Evolutionary conservation across 1,284 basidiomycete genomes (phyloP), one percentile per base, ranked within the genome.

Genomic region (Melampsora larici-populina): DNA sequence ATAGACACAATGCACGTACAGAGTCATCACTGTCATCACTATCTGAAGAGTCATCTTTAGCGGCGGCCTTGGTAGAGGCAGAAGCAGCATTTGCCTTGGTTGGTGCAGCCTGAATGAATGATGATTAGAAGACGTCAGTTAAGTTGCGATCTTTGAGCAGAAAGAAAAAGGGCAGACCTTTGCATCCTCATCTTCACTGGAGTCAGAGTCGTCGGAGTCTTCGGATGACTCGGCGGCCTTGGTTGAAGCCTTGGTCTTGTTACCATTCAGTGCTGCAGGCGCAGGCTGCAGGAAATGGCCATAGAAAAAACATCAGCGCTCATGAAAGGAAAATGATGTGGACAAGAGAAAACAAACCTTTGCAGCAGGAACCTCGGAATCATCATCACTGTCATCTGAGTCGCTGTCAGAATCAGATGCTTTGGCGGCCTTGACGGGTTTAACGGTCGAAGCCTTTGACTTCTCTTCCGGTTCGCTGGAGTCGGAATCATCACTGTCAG

Each of bases 151-250:
- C 31, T 70, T 55, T 60, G 49, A 49, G 26, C 11, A 17, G 31
- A 13, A 36, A 65, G 11, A 26, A 17, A 2, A 60, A 24, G 1
- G 24, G 15, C 29, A n/a, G 29, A 65, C 63, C 21, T 65, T 65
- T 31, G 63, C n/a, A 11, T 18, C 15, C 36, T 65, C 26, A 5
- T 40, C 63, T 31, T 65, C 63, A 40, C 36, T 40, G 31, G 63
- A 65, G 33, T n/a, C 21, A 11, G 36, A 31, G 36, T 65, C 63
- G 18, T 31, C 29, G 21, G 63, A 65, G 1, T 31, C 29, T 43
- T 75, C 73, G 58, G 73, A 72, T 46, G 70, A 75, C 33, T 75
- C 73, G 24, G 63, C 29, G 40, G 65, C 18, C 58, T 66, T 66
- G 26, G 29, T 36, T 3, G 46, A 6, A 15, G 64, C 51, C 13